Conservation (phyloP, 2,329 filamentous ascomycete species). For the Biscogniauxia sp. region DNA sequence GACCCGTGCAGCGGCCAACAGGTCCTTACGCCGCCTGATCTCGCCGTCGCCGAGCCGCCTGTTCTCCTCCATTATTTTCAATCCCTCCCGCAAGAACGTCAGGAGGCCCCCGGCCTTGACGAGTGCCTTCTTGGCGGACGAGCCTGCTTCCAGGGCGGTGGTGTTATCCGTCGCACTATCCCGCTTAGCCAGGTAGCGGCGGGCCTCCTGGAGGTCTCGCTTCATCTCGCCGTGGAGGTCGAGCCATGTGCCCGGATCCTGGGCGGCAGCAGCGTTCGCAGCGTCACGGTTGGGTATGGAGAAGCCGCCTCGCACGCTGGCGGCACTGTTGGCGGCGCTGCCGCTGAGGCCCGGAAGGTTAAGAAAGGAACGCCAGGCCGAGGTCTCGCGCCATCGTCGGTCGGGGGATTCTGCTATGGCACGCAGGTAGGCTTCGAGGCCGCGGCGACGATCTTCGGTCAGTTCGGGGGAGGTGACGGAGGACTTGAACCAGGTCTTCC, state of each 20-base stretch:
- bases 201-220: constrained; percentile 63
- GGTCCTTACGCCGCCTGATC: constrained; percentile 66
- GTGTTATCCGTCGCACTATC: constrained; percentile 56
- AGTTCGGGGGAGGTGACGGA: constrained; percentile 68
- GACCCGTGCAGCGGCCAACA: constrained; percentile 66
- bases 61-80: constrained; percentile 55
- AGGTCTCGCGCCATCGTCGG: constrained; percentile 70
- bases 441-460: constrained; percentile 66
- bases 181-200: constrained; percentile 63
- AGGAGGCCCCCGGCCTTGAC: constrained; percentile 67
- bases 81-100: constrained; percentile 61
- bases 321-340: constrained; percentile 48
- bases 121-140: constrained; percentile 72
- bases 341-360: constrained; percentile 58
- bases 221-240: constrained; percentile 76
- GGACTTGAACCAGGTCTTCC: constrained; percentile 74
- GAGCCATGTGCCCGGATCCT: constrained; percentile 69
- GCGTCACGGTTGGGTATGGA: constrained; percentile 32
- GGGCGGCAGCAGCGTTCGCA: constrained; percentile 42
- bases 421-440: constrained; percentile 69
- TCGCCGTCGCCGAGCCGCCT: constrained; percentile 70
- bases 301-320: constrained; percentile 44
- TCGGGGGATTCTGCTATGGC: constrained; percentile 73
- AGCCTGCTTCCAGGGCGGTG: constrained; percentile 59
- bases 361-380: constrained; percentile 70